Evolutionary conservation across 73 alveolate genomes (phyloP).

Genomic region (Symbiodinium natans): DNA sequence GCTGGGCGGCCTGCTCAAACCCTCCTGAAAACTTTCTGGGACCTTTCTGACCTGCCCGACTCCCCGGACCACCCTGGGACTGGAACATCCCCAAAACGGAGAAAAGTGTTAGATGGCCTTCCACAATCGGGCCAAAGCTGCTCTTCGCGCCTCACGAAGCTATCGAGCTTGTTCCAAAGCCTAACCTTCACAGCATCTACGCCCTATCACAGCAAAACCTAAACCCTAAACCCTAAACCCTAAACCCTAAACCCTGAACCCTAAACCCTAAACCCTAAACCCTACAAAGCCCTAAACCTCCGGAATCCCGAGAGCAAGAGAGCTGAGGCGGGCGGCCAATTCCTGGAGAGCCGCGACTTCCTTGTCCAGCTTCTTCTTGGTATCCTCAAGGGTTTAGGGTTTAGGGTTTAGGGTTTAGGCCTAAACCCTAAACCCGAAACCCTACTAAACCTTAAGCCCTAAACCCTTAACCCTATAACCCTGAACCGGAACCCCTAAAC

Average conservation of each 20-base stretch:
- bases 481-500: neutral
- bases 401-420: neutral
- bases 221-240: neutral
- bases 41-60: too few species aligned
- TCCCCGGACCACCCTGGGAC: too few species aligned
- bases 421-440: neutral
- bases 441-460: neutral
- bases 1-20: too few species aligned
- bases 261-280: neutral
- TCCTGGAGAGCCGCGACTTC: conserved; percentile 1
- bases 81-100: too few species aligned
- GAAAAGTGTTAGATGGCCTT: too few species aligned
- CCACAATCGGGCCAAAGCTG: too few species aligned
- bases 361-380: conserved; percentile 39
- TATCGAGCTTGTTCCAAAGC: too few species aligned
- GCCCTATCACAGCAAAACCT: too few species aligned
- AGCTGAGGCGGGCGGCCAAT: neutral
- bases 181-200: too few species aligned
- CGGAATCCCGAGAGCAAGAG: neutral
- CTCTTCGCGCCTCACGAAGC: too few species aligned
- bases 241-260: neutral
- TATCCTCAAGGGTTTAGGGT: neutral
- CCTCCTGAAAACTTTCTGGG: too few species aligned
- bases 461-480: neutral
- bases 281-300: too few species aligned